Evolutionary conservation across 2,329 filamentous ascomycete genomes (phyloP), one percentile per base, ranked within the genome.

Genomic region (Paraconiothyrium brasiliense): DNA sequence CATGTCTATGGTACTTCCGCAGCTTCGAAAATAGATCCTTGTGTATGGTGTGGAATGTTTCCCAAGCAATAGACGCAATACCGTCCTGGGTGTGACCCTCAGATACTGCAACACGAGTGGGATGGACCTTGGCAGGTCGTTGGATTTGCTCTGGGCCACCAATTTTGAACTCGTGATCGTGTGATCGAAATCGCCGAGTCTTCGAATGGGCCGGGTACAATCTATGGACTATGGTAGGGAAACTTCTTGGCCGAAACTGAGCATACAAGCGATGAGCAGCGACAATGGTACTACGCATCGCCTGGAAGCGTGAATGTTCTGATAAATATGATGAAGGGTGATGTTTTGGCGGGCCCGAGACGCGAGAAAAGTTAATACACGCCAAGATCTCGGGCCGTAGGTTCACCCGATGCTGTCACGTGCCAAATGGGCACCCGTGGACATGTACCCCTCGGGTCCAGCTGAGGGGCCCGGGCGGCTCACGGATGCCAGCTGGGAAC

Each of bases 51-150:
- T n/a, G n/a, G 5, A 20, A 41, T 84, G 79, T 94, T 87, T 93
- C 92, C 93, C 91, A 87, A 85, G 84, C 86, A 86, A 87, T 92
- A 90, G 92, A 94, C 92, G 91, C 92, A 93, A 90, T 87, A 85
- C 88, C 87, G 86, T 93, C 91, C 92, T 89, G 76, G 90, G 89
- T 82, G 81, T 79, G 13, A 47, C 80, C 88, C 89, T 91, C 85
- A 79, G 86, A 91, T 84, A 87, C 88, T 93, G 92, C 92, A 94
- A 94, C 92, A 94, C 92, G 90, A 92, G 88, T 89, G 91, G 93
- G 91, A 92, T 89, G 85, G 59, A 90, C 89, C 90, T 92, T 92
- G 90, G 90, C 89, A 92, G 90, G 89, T 90, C 37, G 34, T 89
- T 89, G 82, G 73, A 86, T 82, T 90, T 85, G 77, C 76, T 94